A percentile compares a stretch with the other conserved stretches of the same genome.
Conservation (phyloP, 306 rosid genomes). For the Medicago truncatula region DNA sequence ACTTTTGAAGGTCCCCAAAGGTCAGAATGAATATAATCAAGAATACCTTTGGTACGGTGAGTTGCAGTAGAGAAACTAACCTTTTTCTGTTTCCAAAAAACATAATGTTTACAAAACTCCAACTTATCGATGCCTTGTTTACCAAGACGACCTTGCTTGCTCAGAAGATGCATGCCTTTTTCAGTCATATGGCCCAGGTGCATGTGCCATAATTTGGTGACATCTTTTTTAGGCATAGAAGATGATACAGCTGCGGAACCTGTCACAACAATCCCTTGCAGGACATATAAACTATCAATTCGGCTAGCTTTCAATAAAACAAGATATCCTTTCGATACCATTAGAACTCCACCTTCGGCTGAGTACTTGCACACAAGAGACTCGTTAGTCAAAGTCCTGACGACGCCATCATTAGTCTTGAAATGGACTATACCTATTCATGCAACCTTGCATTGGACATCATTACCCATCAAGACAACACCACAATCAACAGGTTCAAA, state of each 20-base stretch:
- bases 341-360: neutral
- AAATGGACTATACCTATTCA: neutral
- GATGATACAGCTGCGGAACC: neutral
- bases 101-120: too few species aligned
- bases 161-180: too few species aligned
- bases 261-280: neutral
- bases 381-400: neutral
- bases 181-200: too few species aligned
- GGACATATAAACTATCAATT: neutral
- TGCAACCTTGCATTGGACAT: neutral
- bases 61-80: too few species aligned
- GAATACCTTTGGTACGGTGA: too few species aligned
- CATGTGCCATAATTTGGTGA: slow-evolving; percentile 1
- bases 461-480: neutral
- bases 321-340: neutral
- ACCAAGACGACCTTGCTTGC: too few species aligned
- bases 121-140: too few species aligned
- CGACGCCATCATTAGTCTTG: neutral
- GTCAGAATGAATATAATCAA: too few species aligned
- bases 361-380: neutral
- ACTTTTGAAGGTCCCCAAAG: too few species aligned
- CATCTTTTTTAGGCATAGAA: neutral
- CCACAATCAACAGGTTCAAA: neutral
- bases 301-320: neutral
- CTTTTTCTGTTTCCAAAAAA: too few species aligned